Base-by-base conservation (phyloP, 1,284 basidiomycete genomes). In the Taiwanofungus camphoratus region DNA sequence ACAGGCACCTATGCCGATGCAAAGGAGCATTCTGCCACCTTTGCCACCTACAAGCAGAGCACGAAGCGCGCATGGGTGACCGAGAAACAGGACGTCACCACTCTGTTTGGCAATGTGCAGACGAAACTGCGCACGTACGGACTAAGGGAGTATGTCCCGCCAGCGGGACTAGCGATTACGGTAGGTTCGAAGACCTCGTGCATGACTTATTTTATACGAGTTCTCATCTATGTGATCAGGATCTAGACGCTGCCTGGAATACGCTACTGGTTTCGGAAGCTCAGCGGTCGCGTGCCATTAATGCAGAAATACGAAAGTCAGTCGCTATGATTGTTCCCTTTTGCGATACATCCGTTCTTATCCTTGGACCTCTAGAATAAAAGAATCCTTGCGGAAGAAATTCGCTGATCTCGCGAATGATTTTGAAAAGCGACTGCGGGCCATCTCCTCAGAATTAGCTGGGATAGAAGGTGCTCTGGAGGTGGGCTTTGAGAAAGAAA, bases 71-170 rank as follows among this genome's bases (percentile, higher is more conserved):
- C 71, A 2, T 95, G 92, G 87, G 90, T 94, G 4, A 83, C 79
- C 2, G 94, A 98, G 64, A 82, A 87, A 55, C 90, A 92, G 59
- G 92, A 95, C 51, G 70, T 97, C 5, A 80, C 85, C 2, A 91
- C 88, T 2, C 73, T 98, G 11, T 89, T 97, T 53, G 84, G 88
- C 4, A 97, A 97, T 58, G 87, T 99, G 27, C 90, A 94, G 63
- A 97, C 92, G 1, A 97, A 98, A 64, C 69, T 99, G 50, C 80
- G 78, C 61, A 98, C 94, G 12, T 98, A 98, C 66, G 82, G 86
- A 9, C 61, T 97, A 49, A 71, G 81, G 41, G 80, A 87, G 54
- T 97, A 94, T 64, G 72, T 84, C 15, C 92, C 93, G n/a, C 79
- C 81, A 3, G 60, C 67, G 7, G 91, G 88, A 1, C 64, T 92